Evolutionary conservation across 345 rosid species (phyloP), one percentile per base, ranked within the genome.

Genomic region (Citrus maxima): DNA sequence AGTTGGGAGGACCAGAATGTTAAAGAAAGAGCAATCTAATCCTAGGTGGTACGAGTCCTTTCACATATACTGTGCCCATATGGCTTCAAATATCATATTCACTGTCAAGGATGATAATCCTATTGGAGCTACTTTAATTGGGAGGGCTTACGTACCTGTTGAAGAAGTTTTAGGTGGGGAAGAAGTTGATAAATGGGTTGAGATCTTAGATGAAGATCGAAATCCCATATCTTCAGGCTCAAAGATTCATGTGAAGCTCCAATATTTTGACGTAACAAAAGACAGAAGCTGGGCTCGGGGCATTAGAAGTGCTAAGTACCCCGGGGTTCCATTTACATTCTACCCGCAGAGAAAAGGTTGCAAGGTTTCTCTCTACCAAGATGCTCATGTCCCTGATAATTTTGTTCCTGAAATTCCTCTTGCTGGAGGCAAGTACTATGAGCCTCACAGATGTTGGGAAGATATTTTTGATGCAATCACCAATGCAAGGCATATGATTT

Each of bases 361-460:
- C 62, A 94, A 83, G 79, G 99, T 96, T 78, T 89, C 95, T 78
- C 75, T 96, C 46, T 96, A 96, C 89, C 97, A 94, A 78, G 99
- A 96, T 87, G 94, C 99, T 82, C 99, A 96, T 74, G 77, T 96
- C 42, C 99, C 99, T 0, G 97, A 87, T 9, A 88, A 86, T 30
- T 94, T 96, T 82, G 79, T 94, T 82, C 98, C 99, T 3, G 85
- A 87, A 67, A 90, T 94, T 69, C 98, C 99, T 82, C 95, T 96
- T 42, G 95, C 98, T 0, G 98, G 97, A 49, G 97, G 97, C 79
- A 88, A 93, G 74, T 51, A 82, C 86, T 94, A 88, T 32, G 92
- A 94, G 89, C 89, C 99, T n/a, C 90, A 84, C 74, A 87, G 99
- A 72, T 94, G 99, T 37, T 96, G 99, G 99, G 99, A 96, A 85